These are phyloP conservation scores for Microsporum canis DNA, from an alignment of 2,329 filamentous ascomycete genomes.

Conservation along the genomic window DNA sequence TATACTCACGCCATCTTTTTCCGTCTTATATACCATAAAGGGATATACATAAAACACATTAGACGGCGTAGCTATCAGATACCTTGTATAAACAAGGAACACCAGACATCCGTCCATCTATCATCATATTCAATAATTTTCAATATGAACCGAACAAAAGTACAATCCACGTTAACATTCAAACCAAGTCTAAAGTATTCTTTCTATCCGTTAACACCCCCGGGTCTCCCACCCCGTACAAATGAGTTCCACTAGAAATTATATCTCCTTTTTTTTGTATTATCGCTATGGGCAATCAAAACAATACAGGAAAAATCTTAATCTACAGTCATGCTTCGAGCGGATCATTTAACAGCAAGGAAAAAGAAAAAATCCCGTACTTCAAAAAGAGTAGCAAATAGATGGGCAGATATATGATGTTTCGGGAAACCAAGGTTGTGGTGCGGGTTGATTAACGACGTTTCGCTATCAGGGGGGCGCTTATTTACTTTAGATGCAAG, in stretches of 20 bases:
- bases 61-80: not conserved
- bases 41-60: not conserved
- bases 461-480: not conserved
- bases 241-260: not conserved
- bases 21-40: not conserved
- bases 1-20: not conserved
- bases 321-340: slow-evolving; percentile 3
- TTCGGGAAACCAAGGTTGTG: not conserved
- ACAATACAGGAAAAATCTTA: slow-evolving; percentile 3
- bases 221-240: not conserved
- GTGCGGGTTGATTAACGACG: not conserved
- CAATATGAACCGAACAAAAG: not conserved
- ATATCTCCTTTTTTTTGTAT: slow-evolving; percentile 1
- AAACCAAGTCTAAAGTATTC: not conserved
- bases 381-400: not conserved
- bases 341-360: not conserved
- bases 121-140: not conserved
- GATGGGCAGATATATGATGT: not conserved
- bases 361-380: not conserved
- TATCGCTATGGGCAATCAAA: slow-evolving; percentile 1
- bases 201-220: not conserved
- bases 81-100: not conserved
- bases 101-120: not conserved
- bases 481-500: not conserved
- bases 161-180: not conserved